Conservation (phyloP, 306 rosid species). For the Amphicarpaea edgeworthii region DNA sequence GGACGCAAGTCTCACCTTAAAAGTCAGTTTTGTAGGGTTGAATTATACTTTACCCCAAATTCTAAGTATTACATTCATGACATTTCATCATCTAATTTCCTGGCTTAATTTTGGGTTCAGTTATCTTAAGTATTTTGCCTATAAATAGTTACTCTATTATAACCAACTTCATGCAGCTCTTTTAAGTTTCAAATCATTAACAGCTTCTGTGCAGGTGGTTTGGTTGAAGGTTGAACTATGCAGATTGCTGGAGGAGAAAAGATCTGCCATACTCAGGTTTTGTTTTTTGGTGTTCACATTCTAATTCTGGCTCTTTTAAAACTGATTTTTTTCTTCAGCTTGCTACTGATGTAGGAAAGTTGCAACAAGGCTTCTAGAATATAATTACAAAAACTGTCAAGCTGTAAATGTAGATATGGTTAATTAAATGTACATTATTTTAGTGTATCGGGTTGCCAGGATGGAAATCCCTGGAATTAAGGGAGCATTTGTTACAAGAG, state of each 20-base stretch:
- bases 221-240: conserved; percentile 95
- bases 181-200: conserved; percentile 54
- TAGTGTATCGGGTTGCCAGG: neutral
- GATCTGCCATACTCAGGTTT: conserved; percentile 87
- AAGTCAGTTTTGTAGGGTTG: too few relatives aligned
- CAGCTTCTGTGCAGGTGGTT: conserved; percentile 77
- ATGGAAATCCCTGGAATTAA: neutral
- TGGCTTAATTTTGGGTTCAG: conserved; percentile 38
- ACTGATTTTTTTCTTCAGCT: neutral
- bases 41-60: too few relatives aligned
- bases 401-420: neutral
- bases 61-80: neutral
- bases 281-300: conserved; percentile 28
- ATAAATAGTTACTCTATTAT: conserved; percentile 31
- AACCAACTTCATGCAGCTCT: conserved; percentile 39
- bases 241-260: conserved; percentile 93
- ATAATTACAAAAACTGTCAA: conserved; percentile 7
- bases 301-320: conserved; percentile 35
- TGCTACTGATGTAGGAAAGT: neutral
- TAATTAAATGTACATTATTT: neutral
- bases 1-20: too few relatives aligned
- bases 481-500: neutral
- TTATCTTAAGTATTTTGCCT: conserved; percentile 37
- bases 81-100: conserved; percentile 32
- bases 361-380: conserved; percentile 4